Percentiles rank a stretch among this genome's conserved stretches.
These are phyloP conservation scores for Aureobasidium sp. DNA, from an alignment of 2,329 filamentous ascomycete species.

Conservation along the genomic window DNA sequence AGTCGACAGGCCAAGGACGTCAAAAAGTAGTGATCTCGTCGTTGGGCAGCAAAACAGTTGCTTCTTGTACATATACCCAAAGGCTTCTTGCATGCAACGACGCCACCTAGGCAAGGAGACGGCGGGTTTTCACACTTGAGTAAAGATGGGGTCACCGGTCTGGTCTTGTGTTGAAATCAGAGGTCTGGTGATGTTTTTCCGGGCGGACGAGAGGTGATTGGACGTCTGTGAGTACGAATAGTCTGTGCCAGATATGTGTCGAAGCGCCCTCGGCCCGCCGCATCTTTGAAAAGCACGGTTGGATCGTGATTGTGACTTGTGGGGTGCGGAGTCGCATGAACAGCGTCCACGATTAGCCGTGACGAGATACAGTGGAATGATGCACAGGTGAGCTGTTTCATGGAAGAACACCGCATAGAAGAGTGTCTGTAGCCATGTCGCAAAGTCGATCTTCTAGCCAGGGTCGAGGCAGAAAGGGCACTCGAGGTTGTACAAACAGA, in stretches of 20 bases:
- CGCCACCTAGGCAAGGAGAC: constrained; percentile 4
- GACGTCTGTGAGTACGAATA: neutral
- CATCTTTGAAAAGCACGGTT: constrained; percentile 5
- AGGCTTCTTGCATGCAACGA: neutral
- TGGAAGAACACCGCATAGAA: neutral
- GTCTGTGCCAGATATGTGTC: constrained; percentile 4
- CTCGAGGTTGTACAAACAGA: neutral
- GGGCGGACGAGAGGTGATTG: neutral
- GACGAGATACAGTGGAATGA: neutral
- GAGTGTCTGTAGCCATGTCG: neutral
- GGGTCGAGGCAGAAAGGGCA: neutral
- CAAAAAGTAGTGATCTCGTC: neutral
- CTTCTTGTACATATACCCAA: neutral
- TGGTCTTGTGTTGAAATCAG: neutral
- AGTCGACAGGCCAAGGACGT: neutral
- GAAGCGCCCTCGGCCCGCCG: constrained; percentile 6
- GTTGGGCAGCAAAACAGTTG: constrained; percentile 7
- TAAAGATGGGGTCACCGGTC: neutral
- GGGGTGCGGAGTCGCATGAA: constrained; percentile 7
- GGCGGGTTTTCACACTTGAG: neutral
- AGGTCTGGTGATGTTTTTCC: constrained; percentile 4
- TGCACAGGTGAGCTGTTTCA: neutral
- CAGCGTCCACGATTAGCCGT: neutral
- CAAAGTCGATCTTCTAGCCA: neutral
- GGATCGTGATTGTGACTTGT: constrained; percentile 6